Evolutionary conservation across 1,139 yeast species (phyloP), one percentile per base, ranked within the genome.

Genomic region (Scheffersomyces illinoinensis): DNA sequence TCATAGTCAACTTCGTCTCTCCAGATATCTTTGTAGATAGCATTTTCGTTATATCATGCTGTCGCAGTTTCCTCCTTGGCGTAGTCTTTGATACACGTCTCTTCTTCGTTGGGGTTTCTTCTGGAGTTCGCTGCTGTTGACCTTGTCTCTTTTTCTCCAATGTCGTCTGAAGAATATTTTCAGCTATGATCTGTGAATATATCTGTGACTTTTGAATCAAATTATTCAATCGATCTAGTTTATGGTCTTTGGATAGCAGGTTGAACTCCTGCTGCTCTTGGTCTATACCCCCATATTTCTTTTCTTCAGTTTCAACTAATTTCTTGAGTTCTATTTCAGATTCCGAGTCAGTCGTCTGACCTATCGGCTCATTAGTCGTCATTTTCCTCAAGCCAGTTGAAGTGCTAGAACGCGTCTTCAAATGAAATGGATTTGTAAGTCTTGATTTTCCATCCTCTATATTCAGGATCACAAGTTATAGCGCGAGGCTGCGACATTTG

Each of bases 201-300:
- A 92, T 83, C 69, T 91, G 93, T 20, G 97, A 90, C 69, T 90
- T 89, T 67, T 90, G 89, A 21, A 93, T 92, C 65, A 93, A 78
- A 54, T 85, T 87, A 64, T 90, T 84, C 56, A 93, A 76, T 59
- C 91, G 79, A 58, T 84, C 82, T 54, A 91, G 74, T 67, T 91
- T 90, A 26, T 64, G 68, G 50, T 76, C 75, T 54, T 65, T 69
- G 2, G 83, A 74, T 18, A 84, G 70, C 2, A 66, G 62, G 55
- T 83, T 76, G 67, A 86, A 84, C 61, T 75, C 75, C 47, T 68
- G 57, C 63, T 81, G 79, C 54, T 78, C 82, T 53, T 20, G 17
- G 12, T 71, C 70, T 23, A 70, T 33, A 1, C 58, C 57, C 14
- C 52, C 53, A 43, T 54, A 24, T 47, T 53, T 51, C 19, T 53